Evolutionary conservation across 495 filamentous ascomycete genomes (phyloP).

Genomic region (Aspergillus saccharolyticus): DNA sequence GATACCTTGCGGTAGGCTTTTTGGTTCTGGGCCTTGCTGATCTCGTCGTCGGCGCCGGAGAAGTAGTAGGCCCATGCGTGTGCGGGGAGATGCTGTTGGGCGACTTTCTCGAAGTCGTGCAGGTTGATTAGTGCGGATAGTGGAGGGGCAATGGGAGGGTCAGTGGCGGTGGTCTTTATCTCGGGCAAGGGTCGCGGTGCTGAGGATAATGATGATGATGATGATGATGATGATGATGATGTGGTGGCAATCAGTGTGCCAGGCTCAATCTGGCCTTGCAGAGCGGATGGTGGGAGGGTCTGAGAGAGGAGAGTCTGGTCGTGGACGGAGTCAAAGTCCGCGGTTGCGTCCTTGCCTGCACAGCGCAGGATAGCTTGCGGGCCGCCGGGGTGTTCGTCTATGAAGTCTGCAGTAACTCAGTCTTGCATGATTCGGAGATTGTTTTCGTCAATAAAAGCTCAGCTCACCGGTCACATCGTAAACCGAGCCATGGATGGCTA

Average conservation of each 20-base stretch:
- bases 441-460: no score
- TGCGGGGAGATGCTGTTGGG: constrained; percentile 44
- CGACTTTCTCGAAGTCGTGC: constrained; percentile 61
- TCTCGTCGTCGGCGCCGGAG: constrained; percentile 81
- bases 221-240: neutral
- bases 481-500: constrained; percentile 67
- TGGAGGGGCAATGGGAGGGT: constrained; percentile 46
- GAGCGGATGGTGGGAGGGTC: neutral
- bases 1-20: constrained; percentile 74
- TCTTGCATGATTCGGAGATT: no score
- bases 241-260: neutral
- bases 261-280: neutral
- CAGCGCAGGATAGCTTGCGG: constrained; percentile 75
- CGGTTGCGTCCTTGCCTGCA: constrained; percentile 82
- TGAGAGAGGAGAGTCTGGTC: constrained; percentile 50
- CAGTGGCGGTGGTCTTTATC: neutral
- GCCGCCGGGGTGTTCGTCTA: constrained; percentile 70
- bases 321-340: constrained; percentile 78
- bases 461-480: constrained; percentile 72
- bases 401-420: constrained; percentile 23
- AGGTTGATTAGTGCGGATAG: constrained; percentile 58
- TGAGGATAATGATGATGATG: neutral
- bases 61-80: constrained; percentile 87
- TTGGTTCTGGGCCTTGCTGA: constrained; percentile 78
- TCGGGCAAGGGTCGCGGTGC: neutral